Base-by-base conservation (phyloP, 1,284 basidiomycete genomes). In the Coniferiporia weirii region DNA sequence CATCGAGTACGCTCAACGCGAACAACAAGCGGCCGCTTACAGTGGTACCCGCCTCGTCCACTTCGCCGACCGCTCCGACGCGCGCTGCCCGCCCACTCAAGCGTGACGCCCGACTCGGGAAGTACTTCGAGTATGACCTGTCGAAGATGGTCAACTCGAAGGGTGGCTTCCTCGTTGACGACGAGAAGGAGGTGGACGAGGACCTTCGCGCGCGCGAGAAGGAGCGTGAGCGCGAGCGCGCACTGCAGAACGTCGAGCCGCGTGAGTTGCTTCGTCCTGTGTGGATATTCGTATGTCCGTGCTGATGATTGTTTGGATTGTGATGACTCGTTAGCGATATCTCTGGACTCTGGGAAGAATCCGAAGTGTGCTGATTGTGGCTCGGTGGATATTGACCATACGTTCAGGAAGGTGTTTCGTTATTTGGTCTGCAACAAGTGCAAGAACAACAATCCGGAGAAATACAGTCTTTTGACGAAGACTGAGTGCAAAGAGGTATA, bases 101-200 rank as follows among this genome's bases (percentile, higher is more conserved):
- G 67, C 81, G 87, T 13, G 88, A 91, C 65, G 79, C 83, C 8
- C 79, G 88, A 32, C 75, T 92, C 0, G 90, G 90, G 32, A 93
- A 87, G 56, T 96, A 96, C 73, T 93, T 95, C 65, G 94, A 97
- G 64, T 98, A 97, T 82, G 94, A 97, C 71, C 72, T 98, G n/a
- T 91, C 90, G 17, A 98, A 96, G 76, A 93, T 96, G 89, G 87
- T 91, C 66, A 96, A 98, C 70, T 89, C 93, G 3, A 91, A 95
- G 70, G 95, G 95, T 56, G 95, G 95, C 0, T 98, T 97, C 73
- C 73, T 97, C 63, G 78, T 95, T 2, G 89, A 95, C 66, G 86
- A 95, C 40, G 87, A 85, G 8, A 86, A 87, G 66, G 87, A 93
- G 67, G 76, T 83, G 46, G 80, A 88, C 66, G 84, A 86, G 65